A percentile compares a stretch with the other conserved stretches of the same genome.
Conservation (phyloP, 352 stramenopile genomes). For the Globisporangium cystogenes region DNA sequence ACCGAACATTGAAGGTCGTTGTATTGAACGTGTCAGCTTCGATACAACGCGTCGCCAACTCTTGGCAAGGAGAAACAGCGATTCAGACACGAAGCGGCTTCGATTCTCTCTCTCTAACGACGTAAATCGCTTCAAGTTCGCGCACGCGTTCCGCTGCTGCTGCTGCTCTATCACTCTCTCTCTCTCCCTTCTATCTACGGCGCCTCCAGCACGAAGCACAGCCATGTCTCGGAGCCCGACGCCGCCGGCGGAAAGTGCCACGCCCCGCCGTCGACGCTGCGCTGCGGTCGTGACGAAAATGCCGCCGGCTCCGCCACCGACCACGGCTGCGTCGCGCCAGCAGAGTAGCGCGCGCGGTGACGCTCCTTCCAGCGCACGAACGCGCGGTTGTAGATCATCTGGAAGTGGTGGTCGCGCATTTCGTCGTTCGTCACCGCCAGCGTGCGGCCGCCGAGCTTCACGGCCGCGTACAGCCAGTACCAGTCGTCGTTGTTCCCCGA, state of each 20-base stretch:
- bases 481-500: conserved; percentile 98
- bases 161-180: not conserved
- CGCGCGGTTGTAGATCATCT: conserved; percentile 95
- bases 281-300: conserved; percentile 60
- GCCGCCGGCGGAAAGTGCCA: conserved; percentile 63
- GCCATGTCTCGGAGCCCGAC: conserved; percentile 27
- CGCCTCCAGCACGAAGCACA: conserved; percentile 39
- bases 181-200: not conserved
- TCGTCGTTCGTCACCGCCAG: conserved; percentile 97
- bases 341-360: conserved; percentile 93
- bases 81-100: no score
- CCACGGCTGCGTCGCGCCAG: conserved; percentile 21
- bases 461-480: conserved; percentile 98
- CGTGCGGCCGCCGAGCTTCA: conserved; percentile 72
- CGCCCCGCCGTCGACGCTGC: conserved; percentile 33
- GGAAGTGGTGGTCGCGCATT: conserved; percentile 99
- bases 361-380: conserved; percentile 97
- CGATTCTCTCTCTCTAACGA: no score
- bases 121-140: no score
- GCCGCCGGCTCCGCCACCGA: conserved; percentile 35
- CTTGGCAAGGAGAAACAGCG: no score
- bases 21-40: no score
- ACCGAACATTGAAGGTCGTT: no score
- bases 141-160: no score
- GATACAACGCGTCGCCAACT: no score